Evolutionary conservation across 2,329 filamentous ascomycete genomes (phyloP), one percentile per base, ranked within the genome.

Genomic region (Geosmithia flava): DNA sequence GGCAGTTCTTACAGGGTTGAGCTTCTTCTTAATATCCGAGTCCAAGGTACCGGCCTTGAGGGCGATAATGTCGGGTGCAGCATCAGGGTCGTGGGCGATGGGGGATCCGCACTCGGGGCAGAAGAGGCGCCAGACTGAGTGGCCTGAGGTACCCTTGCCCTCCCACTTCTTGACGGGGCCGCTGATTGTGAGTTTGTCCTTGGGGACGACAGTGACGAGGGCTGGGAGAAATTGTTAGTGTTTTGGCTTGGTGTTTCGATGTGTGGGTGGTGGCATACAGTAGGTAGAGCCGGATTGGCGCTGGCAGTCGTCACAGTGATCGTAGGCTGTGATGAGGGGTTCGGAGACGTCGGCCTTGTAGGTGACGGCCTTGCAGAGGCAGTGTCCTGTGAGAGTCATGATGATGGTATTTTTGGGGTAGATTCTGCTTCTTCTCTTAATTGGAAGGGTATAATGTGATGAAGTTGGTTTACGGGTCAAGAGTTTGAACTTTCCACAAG

Each of bases 221-320:
- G 81, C 77, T 84, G 53, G n/a, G 3, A 16, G 39, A 10, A 15
- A 30, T 42, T 19, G 33, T 27, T 42, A 7, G 17, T 37, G 10
- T 16, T 37, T 37, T 16, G 29, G 7, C 29, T 30, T 30, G 6
- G 6, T 37, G 3, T 37, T 37, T 13, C 11, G 33, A 13, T 37
- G 33, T 37, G 23, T n/a, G 40, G 8, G 29, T 39, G 11, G 46
- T 19, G 45, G 60, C 74, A 53, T 64, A 80, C 77, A 84, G 64
- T 85, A 85, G 50, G 81, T 83, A 17, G 79, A 83, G 53, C 81
- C 81, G 46, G 67, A 75, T 67, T 85, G 81, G 59, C 81, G 79
- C 66, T 85, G 81, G 72, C 81, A 85, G 66, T 84, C 81, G 59
- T 85, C 81, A 58, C 81, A 85, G 70, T 85, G 81, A 60, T 85